Evolutionary conservation across 345 rosid species (phyloP).

Genomic region (Lumnitzera littorea): DNA sequence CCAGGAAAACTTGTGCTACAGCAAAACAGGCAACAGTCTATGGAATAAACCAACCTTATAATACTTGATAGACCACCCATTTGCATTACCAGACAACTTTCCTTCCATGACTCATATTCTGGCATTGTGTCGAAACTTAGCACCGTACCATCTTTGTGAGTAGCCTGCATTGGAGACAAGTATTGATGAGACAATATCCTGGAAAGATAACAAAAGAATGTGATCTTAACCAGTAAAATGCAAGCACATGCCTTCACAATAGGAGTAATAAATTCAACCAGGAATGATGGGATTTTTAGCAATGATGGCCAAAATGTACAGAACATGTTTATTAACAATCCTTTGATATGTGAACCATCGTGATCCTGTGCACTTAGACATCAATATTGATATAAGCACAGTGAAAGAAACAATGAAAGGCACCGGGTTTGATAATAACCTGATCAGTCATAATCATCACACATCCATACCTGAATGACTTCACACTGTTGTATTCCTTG

Average conservation of each 20-base stretch:
- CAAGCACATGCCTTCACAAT: constrained; percentile 66
- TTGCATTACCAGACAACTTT: constrained; percentile 58
- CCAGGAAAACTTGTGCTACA: no score
- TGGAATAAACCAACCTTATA: constrained; percentile 60
- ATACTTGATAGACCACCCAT: constrained; percentile 82
- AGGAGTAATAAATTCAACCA: constrained; percentile 97
- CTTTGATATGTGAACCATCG: constrained; percentile 97
- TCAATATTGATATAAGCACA: neutral
- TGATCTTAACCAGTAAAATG: no score
- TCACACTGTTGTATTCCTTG: constrained; percentile 55
- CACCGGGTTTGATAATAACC: constrained; percentile 22
- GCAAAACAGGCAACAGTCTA: no score
- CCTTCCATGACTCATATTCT: constrained; percentile 80
- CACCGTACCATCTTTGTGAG: constrained; percentile 34
- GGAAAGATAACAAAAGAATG: no score
- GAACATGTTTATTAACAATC: constrained; percentile 81
- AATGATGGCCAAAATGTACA: constrained; percentile 96
- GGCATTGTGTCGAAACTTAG: constrained; percentile 88
- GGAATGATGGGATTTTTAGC: constrained; percentile 73
- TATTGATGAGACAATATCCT: no score
- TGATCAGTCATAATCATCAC: constrained; percentile 99
- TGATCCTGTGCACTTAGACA: constrained; percentile 59
- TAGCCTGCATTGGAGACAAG: constrained; percentile 39
- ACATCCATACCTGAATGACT: constrained; percentile 87
- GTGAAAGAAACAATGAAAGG: neutral